These are phyloP conservation scores for Allodekkera sacchari DNA, from an alignment of 805 yeast genomes.

Conservation along the genomic window DNA sequence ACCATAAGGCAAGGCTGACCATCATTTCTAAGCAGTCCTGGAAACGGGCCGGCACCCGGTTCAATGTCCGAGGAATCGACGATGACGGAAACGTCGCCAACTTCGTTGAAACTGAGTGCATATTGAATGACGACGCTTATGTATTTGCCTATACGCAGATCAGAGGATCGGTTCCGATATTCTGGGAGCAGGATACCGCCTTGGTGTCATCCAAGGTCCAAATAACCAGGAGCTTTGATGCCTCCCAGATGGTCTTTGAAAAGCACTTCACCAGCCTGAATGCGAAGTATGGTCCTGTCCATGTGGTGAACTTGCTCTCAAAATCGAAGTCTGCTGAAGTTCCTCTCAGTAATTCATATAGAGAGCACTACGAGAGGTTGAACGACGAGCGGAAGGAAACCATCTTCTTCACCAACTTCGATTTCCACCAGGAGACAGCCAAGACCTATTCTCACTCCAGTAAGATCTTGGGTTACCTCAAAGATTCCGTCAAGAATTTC, in stretches of 20 bases:
- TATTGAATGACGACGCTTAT: constrained; percentile 42
- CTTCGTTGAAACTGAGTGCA: constrained; percentile 87
- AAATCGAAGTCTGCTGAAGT: constrained; percentile 65
- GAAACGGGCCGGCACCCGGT: constrained; percentile 95
- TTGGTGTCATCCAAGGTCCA: constrained; percentile 85
- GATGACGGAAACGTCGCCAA: constrained; percentile 94
- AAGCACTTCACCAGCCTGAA: constrained; percentile 67
- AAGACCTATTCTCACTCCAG: constrained; percentile 80
- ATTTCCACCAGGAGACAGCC: constrained; percentile 90
- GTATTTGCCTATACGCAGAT: constrained; percentile 76
- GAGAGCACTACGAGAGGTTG: constrained; percentile 43
- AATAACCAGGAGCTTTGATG: constrained; percentile 81
- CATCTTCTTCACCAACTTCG: constrained; percentile 70
- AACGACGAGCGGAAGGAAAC: constrained; percentile 28
- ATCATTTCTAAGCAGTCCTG: constrained; percentile 93
- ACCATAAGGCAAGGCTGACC: constrained; percentile 53
- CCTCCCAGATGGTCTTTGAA: constrained; percentile 84
- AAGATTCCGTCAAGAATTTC: constrained; percentile 62
- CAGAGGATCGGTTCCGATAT: constrained; percentile 93
- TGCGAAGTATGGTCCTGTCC: constrained; percentile 77
- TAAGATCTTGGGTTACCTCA: constrained; percentile 54
- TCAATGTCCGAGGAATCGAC: constrained; percentile 90
- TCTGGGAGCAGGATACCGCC: constrained; percentile 97
- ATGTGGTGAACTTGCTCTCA: constrained; percentile 80
- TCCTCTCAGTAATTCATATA: constrained; percentile 60